phyloP scores from a whole-genome alignment of 176 grass and related monocot species.

The Zoysia japonica region DNA sequence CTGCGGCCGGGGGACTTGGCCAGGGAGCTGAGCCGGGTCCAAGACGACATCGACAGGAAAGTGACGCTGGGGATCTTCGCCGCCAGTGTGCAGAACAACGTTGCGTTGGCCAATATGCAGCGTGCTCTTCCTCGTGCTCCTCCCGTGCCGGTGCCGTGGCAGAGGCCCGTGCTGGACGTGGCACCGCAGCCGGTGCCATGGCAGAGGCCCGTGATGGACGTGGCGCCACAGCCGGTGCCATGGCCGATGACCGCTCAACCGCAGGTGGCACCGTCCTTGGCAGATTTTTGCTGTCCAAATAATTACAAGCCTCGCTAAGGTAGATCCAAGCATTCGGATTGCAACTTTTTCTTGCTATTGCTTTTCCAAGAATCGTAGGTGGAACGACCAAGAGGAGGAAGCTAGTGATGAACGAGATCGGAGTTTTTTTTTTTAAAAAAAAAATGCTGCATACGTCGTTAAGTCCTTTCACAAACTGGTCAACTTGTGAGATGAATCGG shows the following conservation, averaged over 20 bases:
- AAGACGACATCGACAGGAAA: neutral
- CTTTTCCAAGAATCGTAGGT: too few species aligned
- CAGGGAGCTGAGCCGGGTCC: neutral
- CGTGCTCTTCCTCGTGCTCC: neutral
- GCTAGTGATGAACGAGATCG: too few species aligned
- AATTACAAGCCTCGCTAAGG: neutral
- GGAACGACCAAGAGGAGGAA: too few species aligned
- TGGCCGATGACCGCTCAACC: neutral
- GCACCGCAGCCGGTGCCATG: too few species aligned
- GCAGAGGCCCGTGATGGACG: too few species aligned
- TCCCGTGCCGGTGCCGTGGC: neutral
- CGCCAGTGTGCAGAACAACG: neutral
- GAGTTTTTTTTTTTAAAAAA: too few species aligned
- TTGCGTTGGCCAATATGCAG: neutral
- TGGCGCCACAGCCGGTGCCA: neutral
- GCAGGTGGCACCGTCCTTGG: neutral
- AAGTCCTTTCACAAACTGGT: too few species aligned
- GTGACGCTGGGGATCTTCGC: neutral
- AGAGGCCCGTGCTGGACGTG: too few species aligned
- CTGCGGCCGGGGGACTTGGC: neutral
- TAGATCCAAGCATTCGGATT: too few species aligned
- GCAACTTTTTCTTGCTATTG: too few species aligned
- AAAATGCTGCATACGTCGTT: too few species aligned
- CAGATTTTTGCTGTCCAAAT: neutral
- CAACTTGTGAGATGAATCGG: too few species aligned